phyloP scores from a whole-genome alignment of 352 stramenopile species.

The Pythium volutum region DNA sequence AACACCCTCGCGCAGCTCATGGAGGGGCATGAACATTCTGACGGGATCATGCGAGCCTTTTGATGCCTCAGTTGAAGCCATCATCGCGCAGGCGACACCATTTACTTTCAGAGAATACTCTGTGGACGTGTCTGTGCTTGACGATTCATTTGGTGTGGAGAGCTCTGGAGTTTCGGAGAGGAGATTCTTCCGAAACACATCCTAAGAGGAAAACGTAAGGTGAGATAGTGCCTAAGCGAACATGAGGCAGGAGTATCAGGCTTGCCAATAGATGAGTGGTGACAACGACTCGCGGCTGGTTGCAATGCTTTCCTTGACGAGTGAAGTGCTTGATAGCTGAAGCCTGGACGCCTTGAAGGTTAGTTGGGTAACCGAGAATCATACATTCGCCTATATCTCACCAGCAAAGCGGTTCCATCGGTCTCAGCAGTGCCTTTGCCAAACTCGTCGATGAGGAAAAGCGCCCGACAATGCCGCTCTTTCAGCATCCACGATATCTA shows the following conservation, averaged over 20 bases:
- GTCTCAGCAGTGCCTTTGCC: conserved; percentile 81
- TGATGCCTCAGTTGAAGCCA: conserved; percentile 35
- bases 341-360: conserved; percentile 31
- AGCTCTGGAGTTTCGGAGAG: background rate
- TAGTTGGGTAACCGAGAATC: background rate
- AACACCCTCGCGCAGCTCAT: conserved; percentile 57
- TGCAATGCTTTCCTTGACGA: conserved; percentile 21
- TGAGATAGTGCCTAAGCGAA: background rate
- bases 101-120: background rate
- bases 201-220: conserved; percentile 2
- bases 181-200: conserved; percentile 16
- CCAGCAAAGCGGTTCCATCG: conserved; percentile 74
- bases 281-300: conserved; percentile 59
- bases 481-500: conserved; percentile 86
- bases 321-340: conserved; percentile 62
- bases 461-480: conserved; percentile 45
- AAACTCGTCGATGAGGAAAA: conserved; percentile 88
- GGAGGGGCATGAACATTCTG: conserved; percentile 39
- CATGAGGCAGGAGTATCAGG: background rate
- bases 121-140: background rate
- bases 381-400: conserved; percentile 22
- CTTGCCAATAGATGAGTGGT: conserved; percentile 81
- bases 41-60: conserved; percentile 10
- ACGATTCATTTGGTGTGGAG: background rate
- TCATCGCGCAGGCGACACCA: conserved; percentile 48